phyloP scores from a whole-genome alignment of 2,329 filamentous ascomycete genomes.

The Trichoderma gracile region DNA sequence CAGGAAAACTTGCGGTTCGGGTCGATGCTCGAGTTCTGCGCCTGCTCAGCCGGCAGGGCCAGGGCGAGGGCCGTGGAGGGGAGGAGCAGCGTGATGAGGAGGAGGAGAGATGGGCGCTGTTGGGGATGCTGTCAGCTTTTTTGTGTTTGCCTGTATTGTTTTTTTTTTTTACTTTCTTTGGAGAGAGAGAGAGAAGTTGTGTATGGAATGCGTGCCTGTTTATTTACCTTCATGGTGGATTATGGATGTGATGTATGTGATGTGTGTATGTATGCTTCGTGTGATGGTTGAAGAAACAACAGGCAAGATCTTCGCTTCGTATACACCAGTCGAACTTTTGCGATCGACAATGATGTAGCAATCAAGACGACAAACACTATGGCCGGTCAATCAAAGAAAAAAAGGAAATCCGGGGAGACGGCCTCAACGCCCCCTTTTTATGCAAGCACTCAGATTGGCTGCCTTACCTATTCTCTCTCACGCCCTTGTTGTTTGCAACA shows the following conservation, averaged over 20 bases:
- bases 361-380: too few relatives aligned
- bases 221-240: background rate
- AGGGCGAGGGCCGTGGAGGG: constrained; percentile 9
- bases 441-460: too few relatives aligned
- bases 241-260: background rate
- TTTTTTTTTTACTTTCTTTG: too few relatives aligned
- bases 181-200: too few relatives aligned
- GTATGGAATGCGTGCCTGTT: background rate
- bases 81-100: background rate
- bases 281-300: background rate
- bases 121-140: background rate
- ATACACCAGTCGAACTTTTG: too few relatives aligned
- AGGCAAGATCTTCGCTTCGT: too few relatives aligned
- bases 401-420: too few relatives aligned
- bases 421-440: too few relatives aligned
- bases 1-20: constrained; percentile 28
- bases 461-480: too few relatives aligned
- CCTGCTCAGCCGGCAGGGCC: constrained; percentile 18
- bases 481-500: too few relatives aligned
- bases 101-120: background rate
- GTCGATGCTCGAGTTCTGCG: constrained; percentile 16
- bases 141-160: background rate
- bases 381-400: too few relatives aligned
- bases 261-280: background rate
- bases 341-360: too few relatives aligned